phyloP scores from a whole-genome alignment of 1,139 yeast genomes.

The Taphrina flavorubra region DNA sequence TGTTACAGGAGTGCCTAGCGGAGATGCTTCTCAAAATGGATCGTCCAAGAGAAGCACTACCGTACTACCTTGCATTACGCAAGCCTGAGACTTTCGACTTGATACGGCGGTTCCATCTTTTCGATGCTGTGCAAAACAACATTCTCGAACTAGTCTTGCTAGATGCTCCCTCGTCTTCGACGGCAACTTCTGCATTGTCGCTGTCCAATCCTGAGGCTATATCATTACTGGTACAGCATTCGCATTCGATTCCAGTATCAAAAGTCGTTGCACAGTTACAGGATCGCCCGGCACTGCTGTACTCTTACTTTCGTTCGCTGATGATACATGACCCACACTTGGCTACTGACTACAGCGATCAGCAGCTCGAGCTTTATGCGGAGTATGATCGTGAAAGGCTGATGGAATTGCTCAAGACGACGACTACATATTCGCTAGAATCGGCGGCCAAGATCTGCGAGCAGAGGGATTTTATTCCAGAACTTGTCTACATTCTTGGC shows the following conservation, averaged over 20 bases:
- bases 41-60: slow-evolving; percentile 42
- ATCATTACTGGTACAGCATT: slow-evolving; percentile 39
- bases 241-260: slow-evolving; percentile 43
- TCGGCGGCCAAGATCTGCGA: slow-evolving; percentile 73
- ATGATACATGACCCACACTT: slow-evolving; percentile 62
- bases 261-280: slow-evolving; percentile 59
- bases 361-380: slow-evolving; percentile 68
- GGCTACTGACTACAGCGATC: slow-evolving; percentile 66
- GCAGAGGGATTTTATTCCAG: slow-evolving; percentile 61
- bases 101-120: slow-evolving; percentile 41
- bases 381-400: slow-evolving; percentile 63
- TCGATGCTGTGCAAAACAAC: slow-evolving; percentile 39
- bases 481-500: slow-evolving; percentile 80
- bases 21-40: slow-evolving; percentile 55
- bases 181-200: slow-evolving; percentile 6
- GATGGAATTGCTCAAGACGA: slow-evolving; percentile 61
- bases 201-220: slow-evolving; percentile 31
- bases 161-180: slow-evolving; percentile 14
- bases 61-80: slow-evolving; percentile 40
- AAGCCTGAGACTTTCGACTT: slow-evolving; percentile 40
- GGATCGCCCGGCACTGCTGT: slow-evolving; percentile 55
- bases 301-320: slow-evolving; percentile 67
- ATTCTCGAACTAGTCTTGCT: slow-evolving; percentile 33
- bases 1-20: slow-evolving; percentile 61
- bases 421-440: slow-evolving; percentile 68